These are phyloP conservation scores for Scutellaria baicalensis DNA, from an alignment of 257 asterid genomes.

Conservation along the genomic window DNA sequence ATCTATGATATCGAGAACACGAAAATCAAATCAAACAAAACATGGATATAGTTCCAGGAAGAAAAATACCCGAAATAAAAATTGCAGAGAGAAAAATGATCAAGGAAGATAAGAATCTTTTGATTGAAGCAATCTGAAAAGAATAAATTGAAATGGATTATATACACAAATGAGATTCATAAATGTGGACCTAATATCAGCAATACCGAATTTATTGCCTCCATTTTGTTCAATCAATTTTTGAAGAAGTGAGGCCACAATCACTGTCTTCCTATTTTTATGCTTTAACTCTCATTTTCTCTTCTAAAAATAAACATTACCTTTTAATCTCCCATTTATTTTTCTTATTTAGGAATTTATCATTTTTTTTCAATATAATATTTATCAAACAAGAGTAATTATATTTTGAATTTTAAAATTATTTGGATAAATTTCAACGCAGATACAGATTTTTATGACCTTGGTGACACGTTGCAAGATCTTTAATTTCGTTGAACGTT, in stretches of 20 bases:
- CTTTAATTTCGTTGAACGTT: no score
- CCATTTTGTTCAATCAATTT: constrained; percentile 9
- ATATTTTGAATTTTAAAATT: no score
- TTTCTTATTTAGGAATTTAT: neutral
- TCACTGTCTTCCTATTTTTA: constrained; percentile 9
- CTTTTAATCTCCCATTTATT: neutral
- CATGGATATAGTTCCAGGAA: neutral
- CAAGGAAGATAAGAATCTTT: neutral
- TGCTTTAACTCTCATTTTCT: constrained; percentile 14
- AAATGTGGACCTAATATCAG: constrained; percentile 9
- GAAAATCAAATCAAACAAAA: neutral
- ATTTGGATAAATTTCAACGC: no score
- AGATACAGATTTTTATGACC: no score
- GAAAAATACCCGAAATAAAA: no score
- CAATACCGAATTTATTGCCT: constrained; percentile 3
- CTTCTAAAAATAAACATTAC: neutral
- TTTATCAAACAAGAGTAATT: no score
- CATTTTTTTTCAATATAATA: neutral
- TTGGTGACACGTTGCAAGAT: no score
- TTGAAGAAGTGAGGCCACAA: constrained; percentile 16
- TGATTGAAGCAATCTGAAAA: constrained; percentile 1
- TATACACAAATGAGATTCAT: constrained; percentile 9
- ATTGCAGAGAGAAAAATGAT: neutral
- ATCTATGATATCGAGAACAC: neutral
- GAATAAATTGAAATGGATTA: constrained; percentile 4